Percentiles rank a stretch among this genome's conserved stretches.
These are phyloP conservation scores for Pontederia crassipes DNA, from an alignment of 176 grass and related monocot species.

Conservation along the genomic window DNA sequence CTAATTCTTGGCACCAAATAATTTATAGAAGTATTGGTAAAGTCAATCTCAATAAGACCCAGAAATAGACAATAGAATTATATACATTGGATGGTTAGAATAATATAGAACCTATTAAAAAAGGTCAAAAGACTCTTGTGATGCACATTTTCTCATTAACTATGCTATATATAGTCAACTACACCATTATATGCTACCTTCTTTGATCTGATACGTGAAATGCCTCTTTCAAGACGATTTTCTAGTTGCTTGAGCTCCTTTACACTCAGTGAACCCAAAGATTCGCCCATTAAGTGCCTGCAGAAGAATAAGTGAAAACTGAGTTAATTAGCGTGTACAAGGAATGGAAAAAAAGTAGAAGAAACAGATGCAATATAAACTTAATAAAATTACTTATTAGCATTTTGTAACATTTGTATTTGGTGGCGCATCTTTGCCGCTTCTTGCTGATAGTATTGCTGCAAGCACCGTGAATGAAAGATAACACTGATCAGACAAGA, in stretches of 20 bases:
- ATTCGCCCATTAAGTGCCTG: conserved; percentile 57
- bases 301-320: neutral
- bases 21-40: too few relatives aligned
- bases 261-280: conserved; percentile 35
- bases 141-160: too few relatives aligned
- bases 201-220: conserved; percentile 57
- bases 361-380: too few relatives aligned
- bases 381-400: neutral
- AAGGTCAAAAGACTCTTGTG: too few relatives aligned
- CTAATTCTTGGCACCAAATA: neutral
- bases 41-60: too few relatives aligned
- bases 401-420: conserved; percentile 1
- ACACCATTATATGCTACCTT: conserved; percentile 27
- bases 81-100: neutral
- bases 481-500: too few relatives aligned
- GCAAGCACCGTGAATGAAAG: neutral
- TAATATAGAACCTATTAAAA: neutral
- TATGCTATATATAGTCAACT: too few relatives aligned
- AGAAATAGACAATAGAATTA: too few relatives aligned
- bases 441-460: conserved; percentile 7
- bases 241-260: conserved; percentile 79
- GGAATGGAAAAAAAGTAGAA: too few relatives aligned
- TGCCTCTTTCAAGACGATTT: conserved; percentile 65
- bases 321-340: neutral
- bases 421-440: neutral